A percentile compares a stretch with the other conserved stretches of the same genome.
Conservation (phyloP, 257 asterid genomes). For the Leonotis leonurus region DNA sequence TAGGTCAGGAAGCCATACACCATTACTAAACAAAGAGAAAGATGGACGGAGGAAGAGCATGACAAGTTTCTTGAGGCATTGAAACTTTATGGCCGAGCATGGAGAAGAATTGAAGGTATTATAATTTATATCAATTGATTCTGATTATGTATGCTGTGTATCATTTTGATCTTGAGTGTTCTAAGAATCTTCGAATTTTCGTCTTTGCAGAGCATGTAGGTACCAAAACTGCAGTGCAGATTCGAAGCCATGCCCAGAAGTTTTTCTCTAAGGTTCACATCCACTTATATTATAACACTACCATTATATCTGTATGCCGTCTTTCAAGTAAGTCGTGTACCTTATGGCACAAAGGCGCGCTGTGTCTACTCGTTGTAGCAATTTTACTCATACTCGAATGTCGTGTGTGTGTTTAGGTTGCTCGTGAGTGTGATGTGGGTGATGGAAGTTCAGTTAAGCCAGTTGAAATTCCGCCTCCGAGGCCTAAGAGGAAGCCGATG, state of each 20-base stretch:
- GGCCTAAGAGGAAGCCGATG: conserved; percentile 91
- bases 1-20: conserved; percentile 90
- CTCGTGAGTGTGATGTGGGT: conserved; percentile 49
- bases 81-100: conserved; percentile 84
- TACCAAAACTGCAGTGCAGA: conserved; percentile 92
- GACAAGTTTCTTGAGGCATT: conserved; percentile 78
- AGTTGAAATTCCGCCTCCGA: conserved; percentile 92
- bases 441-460: conserved; percentile 46
- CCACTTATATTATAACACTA: conserved; percentile 41
- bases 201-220: conserved; percentile 68
- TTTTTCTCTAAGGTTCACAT: conserved; percentile 87
- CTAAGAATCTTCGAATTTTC: not conserved
- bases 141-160: not conserved
- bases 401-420: conserved; percentile 43
- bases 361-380: not conserved
- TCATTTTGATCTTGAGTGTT: not conserved
- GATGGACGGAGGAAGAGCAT: conserved; percentile 95
- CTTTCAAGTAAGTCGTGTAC: conserved; percentile 46
- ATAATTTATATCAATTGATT: not conserved
- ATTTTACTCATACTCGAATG: conserved; percentile 7
- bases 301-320: conserved; percentile 38
- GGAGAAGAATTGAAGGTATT: conserved; percentile 97
- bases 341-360: conserved; percentile 45
- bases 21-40: conserved; percentile 83
- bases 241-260: conserved; percentile 97